phyloP scores from a whole-genome alignment of 2,329 filamentous ascomycete species.

The Diaporthe ilicicola region DNA sequence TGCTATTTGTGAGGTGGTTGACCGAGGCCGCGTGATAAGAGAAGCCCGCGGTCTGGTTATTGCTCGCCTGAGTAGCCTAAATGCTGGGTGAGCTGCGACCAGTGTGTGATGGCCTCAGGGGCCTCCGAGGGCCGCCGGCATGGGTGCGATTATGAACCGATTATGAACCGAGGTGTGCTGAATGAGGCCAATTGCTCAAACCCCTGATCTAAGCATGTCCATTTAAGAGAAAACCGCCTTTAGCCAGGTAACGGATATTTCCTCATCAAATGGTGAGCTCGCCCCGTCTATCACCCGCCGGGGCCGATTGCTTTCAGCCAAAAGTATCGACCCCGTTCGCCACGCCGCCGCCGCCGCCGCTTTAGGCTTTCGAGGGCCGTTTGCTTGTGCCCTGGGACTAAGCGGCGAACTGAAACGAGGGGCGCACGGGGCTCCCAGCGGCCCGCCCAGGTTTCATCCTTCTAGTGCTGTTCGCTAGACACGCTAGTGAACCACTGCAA shows the following conservation, averaged over 20 bases:
- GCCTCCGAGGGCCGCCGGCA: too few species aligned
- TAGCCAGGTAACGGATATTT: background rate
- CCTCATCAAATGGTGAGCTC: background rate
- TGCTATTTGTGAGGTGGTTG: background rate
- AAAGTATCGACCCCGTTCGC: background rate
- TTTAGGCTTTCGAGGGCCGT: background rate
- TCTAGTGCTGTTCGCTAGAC: too few species aligned
- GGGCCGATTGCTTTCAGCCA: background rate
- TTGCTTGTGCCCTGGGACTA: background rate
- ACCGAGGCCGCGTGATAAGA: background rate
- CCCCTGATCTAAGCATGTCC: background rate
- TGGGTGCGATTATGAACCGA: too few species aligned
- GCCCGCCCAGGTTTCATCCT: slow-evolving; percentile 17
- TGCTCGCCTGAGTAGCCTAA: background rate
- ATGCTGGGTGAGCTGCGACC: background rate
- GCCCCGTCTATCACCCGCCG: too few species aligned
- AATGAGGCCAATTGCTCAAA: background rate
- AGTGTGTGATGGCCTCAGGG: slow-evolving; percentile 10
- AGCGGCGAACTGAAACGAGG: slow-evolving; percentile 1
- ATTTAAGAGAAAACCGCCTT: too few species aligned
- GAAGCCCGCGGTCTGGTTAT: background rate
- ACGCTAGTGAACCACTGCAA: too few species aligned
- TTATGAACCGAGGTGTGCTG: background rate
- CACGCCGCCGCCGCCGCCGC: too few species aligned
- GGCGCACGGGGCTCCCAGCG: slow-evolving; percentile 1